Evolutionary conservation across 2,329 filamentous ascomycete genomes (phyloP).

Genomic region (Pyricularia pennisetigena): DNA sequence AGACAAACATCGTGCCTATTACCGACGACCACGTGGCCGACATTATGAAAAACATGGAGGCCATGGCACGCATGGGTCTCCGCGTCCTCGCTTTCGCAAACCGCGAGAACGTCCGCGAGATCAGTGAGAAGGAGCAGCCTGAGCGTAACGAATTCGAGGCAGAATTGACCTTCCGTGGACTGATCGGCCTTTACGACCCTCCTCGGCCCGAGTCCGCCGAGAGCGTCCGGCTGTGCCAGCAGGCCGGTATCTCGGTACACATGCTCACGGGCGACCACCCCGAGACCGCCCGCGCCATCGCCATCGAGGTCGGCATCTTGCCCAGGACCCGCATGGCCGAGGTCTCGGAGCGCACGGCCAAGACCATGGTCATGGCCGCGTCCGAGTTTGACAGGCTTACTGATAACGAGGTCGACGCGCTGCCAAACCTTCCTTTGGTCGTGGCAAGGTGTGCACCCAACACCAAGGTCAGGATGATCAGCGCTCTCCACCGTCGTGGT

Average conservation of each 20-base stretch:
- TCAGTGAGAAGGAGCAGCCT: slow-evolving; percentile 20
- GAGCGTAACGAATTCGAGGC: slow-evolving; percentile 46
- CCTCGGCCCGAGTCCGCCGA: slow-evolving; percentile 54
- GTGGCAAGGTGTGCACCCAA: slow-evolving; percentile 51
- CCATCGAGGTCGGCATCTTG: slow-evolving; percentile 27
- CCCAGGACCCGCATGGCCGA: slow-evolving; percentile 23
- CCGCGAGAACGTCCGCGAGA: not conserved
- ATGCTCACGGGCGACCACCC: slow-evolving; percentile 57
- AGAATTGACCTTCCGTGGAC: slow-evolving; percentile 51
- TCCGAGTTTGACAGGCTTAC: slow-evolving; percentile 46
- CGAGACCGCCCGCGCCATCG: slow-evolving; percentile 49
- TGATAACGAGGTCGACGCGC: slow-evolving; percentile 45
- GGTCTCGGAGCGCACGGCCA: slow-evolving; percentile 36
- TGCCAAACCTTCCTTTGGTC: slow-evolving; percentile 48
- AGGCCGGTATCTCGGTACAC: slow-evolving; percentile 47
- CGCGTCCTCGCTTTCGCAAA: slow-evolving; percentile 49
- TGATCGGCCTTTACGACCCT: slow-evolving; percentile 61
- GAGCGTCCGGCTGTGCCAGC: slow-evolving; percentile 43
- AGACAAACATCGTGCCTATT: slow-evolving; percentile 22
- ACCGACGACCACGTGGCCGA: slow-evolving; percentile 37
- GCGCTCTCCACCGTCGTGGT: slow-evolving; percentile 53
- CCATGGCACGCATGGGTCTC: slow-evolving; percentile 43
- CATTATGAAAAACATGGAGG: slow-evolving; percentile 53
- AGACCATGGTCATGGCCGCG: slow-evolving; percentile 46
- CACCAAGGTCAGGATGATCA: slow-evolving; percentile 58